Evolutionary conservation across 192 early-diverging fungal species (phyloP), one percentile per base, ranked within the genome.

Genomic region (Powellomyces hirtus): DNA sequence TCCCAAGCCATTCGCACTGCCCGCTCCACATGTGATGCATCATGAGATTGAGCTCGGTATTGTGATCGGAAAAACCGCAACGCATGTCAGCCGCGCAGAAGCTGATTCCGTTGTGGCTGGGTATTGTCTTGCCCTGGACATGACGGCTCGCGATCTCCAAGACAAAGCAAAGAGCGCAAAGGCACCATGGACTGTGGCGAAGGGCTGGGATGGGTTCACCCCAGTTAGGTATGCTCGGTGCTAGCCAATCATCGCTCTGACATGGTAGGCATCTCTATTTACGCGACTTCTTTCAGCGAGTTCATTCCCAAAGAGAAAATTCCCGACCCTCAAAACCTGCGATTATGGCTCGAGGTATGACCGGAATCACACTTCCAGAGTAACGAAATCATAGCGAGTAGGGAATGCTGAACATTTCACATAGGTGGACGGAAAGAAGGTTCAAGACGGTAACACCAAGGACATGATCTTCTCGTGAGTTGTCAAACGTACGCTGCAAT

Each of bases 171-270:
- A 95, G 79, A 85, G 89, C 68, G 78, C 74, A 16, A 91, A 94
- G 0, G 77, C 89, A 38, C 96, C 96, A 20, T 98, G 96, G 96
- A 87, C 89, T 24, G 79, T 86, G 0, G 88, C 96, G 34, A 98
- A 98, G 80, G 96, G 94, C 0, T 96, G 89, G 77, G 96, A 98
- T 70, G 94, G 94, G 4, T 98, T 96, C 62, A 91, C 92, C 2
- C 93, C 96, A n/a, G 79, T 95, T 37, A n/a, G n/a, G n/a, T n/a
- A n/a, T n/a, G n/a, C n/a, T n/a, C n/a, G n/a, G n/a, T 87, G 90
- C 84, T 87, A 69, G 38, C 34, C 0, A 26, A 2, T 10, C 51
- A 10, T 57, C 18, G 10, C 27, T 20, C 0, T 31, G 14, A 7
- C 10, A 20, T 52, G n/a, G n/a, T n/a, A n/a, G n/a, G n/a, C n/a